Conservation (phyloP, 345 rosid species). For the Euphorbia pulcherrima region DNA sequence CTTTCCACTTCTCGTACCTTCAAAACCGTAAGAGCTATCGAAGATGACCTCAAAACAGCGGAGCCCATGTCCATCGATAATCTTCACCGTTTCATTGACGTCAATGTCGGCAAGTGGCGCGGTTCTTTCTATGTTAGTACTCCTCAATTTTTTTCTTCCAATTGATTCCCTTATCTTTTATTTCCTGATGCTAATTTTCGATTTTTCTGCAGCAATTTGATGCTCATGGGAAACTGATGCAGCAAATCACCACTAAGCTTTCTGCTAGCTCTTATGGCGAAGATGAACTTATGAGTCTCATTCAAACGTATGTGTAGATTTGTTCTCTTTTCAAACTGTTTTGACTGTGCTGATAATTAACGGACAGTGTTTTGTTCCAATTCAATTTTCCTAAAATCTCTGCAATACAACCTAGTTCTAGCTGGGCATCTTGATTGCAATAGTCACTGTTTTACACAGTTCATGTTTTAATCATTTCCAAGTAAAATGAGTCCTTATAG, state of each 20-base stretch:
- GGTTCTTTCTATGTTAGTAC: slow-evolving; percentile 66
- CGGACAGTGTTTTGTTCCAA: not conserved
- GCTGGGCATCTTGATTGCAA: not conserved
- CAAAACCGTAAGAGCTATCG: slow-evolving; percentile 16
- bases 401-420: not conserved
- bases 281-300: slow-evolving; percentile 77
- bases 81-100: slow-evolving; percentile 59
- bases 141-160: not conserved
- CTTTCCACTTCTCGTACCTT: slow-evolving; percentile 27
- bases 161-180: not conserved
- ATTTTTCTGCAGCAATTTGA: slow-evolving; percentile 72
- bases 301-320: slow-evolving; percentile 65
- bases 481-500: not conserved
- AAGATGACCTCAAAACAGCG: slow-evolving; percentile 30
- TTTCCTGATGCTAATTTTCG: not conserved
- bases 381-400: not conserved
- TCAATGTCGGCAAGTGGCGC: slow-evolving; percentile 74
- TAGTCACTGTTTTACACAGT: not conserved
- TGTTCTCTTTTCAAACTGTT: not conserved
- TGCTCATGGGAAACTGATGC: slow-evolving; percentile 58
- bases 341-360: no score
- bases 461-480: not conserved
- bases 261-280: slow-evolving; percentile 80
- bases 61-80: slow-evolving; percentile 62
- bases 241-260: slow-evolving; percentile 63